Percentiles rank a stretch among this genome's conserved stretches.
Evolutionary conservation across 164 flowering plant species (phyloP).

Genomic region (Vitis riparia): DNA sequence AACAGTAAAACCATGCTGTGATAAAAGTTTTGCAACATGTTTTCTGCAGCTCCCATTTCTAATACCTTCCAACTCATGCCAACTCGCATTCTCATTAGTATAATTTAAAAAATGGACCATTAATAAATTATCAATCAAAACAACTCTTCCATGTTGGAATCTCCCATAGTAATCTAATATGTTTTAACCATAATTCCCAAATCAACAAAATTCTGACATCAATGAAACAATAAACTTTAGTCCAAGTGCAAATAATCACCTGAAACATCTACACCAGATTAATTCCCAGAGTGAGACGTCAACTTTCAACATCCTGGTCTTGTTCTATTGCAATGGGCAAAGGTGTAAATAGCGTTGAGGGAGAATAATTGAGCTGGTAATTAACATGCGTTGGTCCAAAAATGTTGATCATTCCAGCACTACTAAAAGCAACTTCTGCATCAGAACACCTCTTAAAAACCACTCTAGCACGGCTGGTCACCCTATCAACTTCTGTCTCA

Average conservation of each 20-base stretch:
- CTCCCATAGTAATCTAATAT: too few species aligned
- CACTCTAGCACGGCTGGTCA: slow-evolving; percentile 68
- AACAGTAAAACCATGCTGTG: background rate
- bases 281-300: slow-evolving; percentile 1
- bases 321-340: slow-evolving; percentile 23
- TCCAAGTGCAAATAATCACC: slow-evolving; percentile 7
- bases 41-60: too few species aligned
- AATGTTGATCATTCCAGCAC: slow-evolving; percentile 70
- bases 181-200: too few species aligned
- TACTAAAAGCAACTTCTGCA: slow-evolving; percentile 84
- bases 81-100: too few species aligned
- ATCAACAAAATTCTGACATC: too few species aligned
- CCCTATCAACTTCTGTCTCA: slow-evolving; percentile 65
- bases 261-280: background rate
- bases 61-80: too few species aligned
- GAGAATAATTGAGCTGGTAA: slow-evolving; percentile 55
- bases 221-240: too few species aligned
- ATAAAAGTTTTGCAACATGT: too few species aligned
- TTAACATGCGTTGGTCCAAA: slow-evolving; percentile 70
- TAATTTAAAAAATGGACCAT: too few species aligned
- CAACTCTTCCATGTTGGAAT: too few species aligned
- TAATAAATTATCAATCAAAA: too few species aligned
- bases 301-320: slow-evolving; percentile 27
- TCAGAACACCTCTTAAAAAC: slow-evolving; percentile 67
- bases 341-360: slow-evolving; percentile 37